Conservation (phyloP, 768 basidiomycete genomes). For the Asterophora parasitica region DNA sequence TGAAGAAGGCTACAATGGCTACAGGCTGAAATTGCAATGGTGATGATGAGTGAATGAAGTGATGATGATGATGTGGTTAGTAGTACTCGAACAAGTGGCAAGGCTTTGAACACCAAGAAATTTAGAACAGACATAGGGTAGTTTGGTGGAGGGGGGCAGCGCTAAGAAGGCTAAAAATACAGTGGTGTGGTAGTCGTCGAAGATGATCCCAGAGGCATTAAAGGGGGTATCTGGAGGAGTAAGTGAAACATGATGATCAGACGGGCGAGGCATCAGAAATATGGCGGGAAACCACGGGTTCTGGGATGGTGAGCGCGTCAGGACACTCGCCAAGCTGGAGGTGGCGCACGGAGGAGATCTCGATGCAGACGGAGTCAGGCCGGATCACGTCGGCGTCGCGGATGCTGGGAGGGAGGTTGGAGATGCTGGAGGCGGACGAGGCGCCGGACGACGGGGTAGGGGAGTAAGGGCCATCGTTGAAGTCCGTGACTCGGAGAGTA, state of each 20-base stretch:
- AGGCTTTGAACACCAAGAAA: neutral
- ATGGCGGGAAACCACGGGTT: constrained; percentile 5
- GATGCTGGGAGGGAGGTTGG: constrained; percentile 14
- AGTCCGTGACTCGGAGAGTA: constrained; percentile 34
- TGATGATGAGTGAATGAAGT: neutral
- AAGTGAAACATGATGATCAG: neutral
- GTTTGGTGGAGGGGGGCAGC: neutral
- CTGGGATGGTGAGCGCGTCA: constrained; percentile 5
- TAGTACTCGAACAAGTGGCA: neutral
- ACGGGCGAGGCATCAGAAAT: constrained; percentile 10
- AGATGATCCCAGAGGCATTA: neutral
- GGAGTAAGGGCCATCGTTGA: constrained; percentile 25
- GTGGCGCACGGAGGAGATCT: constrained; percentile 26
- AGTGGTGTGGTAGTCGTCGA: constrained; percentile 7
- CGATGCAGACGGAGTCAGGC: constrained; percentile 23
- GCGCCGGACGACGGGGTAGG: constrained; percentile 31
- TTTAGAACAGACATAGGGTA: constrained; percentile 12
- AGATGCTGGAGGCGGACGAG: constrained; percentile 32
- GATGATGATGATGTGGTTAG: neutral
- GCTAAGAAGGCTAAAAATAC: constrained; percentile 15
- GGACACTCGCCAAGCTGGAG: constrained; percentile 2
- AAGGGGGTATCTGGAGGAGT: constrained; percentile 6
- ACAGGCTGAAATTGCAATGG: neutral
- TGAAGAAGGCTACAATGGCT: constrained; percentile 13
- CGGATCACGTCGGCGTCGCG: constrained; percentile 20